Evolutionary conservation across 768 basidiomycete genomes (phyloP), one percentile per base, ranked within the genome.

Genomic region (Podaxis rugospora): DNA sequence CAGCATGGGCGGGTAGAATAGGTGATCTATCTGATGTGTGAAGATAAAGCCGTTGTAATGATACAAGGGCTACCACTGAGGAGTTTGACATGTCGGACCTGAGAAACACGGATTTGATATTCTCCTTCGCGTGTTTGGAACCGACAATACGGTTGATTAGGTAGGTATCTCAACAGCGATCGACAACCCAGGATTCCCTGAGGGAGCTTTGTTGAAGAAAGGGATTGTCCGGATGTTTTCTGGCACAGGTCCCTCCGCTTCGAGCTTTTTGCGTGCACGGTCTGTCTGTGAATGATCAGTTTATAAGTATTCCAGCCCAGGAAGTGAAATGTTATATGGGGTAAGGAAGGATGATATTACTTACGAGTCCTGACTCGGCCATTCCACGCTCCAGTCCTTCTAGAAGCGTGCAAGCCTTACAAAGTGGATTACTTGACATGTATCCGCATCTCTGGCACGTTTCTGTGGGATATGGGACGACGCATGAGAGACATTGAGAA

Each of bases 341-440:
- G 55, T 52, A 28, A 21, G 27, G 49, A 57, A 58, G 57, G 57
- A 54, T 10, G 55, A 32, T 37, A 2, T 37, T 40, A 62, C 87
- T 62, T 67, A 89, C 89, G 49, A 86, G 85, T 44, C 80, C 83
- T 40, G 83, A 79, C 63, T 71, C 75, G 4, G 80, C 88, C 76
- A 92, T 81, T 13, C 95, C 94, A 42, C 91, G 82, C 71, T 97
- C 94, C 14, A 98, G 78, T 6, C 95, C 93, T 73, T 98, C 93
- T 0, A 98, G 78, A 4, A 98, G 76, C 0, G 89, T 91, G 64
- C 95, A 97, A 0, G 95, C 95, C 71, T 95, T 95, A 70, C 94
- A 95, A n/a, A 99, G 75, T n/a, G 90, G 87, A 66, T 98, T 97
- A 63, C 93, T 95, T 2, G 95, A 91, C 80, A 98, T 95, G 71